Conservation (phyloP, 768 basidiomycete species). For the Suillus fuscotomentosus region DNA sequence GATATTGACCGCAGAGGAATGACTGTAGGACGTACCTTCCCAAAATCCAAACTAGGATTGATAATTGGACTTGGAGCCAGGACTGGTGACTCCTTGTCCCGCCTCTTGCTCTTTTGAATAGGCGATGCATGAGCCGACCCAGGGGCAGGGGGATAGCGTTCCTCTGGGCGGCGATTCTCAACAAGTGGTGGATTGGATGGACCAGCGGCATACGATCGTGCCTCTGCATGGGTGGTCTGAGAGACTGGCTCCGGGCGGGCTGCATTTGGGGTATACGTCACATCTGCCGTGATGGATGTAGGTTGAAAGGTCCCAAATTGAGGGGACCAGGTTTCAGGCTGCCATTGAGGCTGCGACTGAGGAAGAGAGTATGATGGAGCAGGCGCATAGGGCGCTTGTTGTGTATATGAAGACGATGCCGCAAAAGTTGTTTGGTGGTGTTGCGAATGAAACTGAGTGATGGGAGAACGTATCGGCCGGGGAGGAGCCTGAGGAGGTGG, state of each 20-base stretch:
- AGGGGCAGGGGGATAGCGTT: conserved; percentile 28
- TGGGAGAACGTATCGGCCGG: conserved; percentile 27
- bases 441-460: conserved; percentile 33
- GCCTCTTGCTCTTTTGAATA: conserved; percentile 35
- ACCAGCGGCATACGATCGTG: conserved; percentile 29
- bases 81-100: conserved; percentile 34
- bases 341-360: conserved; percentile 35
- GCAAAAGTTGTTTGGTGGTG: conserved; percentile 27
- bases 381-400: conserved; percentile 28
- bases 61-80: conserved; percentile 23
- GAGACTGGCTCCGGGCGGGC: conserved; percentile 31
- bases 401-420: conserved; percentile 26
- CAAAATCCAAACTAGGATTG: conserved; percentile 37
- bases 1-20: conserved; percentile 7
- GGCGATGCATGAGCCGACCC: conserved; percentile 24
- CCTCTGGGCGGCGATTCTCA: conserved; percentile 34
- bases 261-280: conserved; percentile 32
- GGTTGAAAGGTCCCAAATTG: conserved; percentile 32
- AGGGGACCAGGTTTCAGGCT: conserved; percentile 39
- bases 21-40: conserved; percentile 33
- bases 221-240: conserved; percentile 28
- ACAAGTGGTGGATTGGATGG: conserved; percentile 29
- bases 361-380: conserved; percentile 27
- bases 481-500: conserved; percentile 29
- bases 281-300: conserved; percentile 34